Evolutionary conservation across 495 filamentous ascomycete species (phyloP), one percentile per base, ranked within the genome.

Genomic region (Aspergillus sclerotiicarbonarius): DNA sequence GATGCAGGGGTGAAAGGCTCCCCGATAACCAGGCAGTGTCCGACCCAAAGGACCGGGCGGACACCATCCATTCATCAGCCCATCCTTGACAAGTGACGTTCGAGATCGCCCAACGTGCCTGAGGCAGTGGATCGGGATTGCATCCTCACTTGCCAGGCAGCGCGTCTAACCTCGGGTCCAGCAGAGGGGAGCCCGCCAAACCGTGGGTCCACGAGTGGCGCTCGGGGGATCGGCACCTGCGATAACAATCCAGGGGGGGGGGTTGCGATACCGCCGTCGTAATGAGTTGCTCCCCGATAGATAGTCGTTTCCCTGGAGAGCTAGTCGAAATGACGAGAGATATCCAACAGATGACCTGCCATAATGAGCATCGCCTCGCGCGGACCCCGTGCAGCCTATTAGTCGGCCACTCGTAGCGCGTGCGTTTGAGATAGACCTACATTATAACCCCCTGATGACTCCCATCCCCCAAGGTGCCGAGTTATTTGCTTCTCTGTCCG

Each of bases 311-410:
- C 43, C 19, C 20, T 43, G 51, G 50, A 49, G 44, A 54, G 37
- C 29, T 16, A 32, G 16, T 31, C 10, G 29, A 6, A 15, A 33
- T 37, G 21, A 32, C 45, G 41, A 58, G 19, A 35, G 35, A 32
- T 49, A 46, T 58, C 51, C 47, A 57, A 35, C 53, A 61, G 51
- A 53, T 61, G 62, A 51, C 62, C 61, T 63, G 53, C 60, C 57
- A 43, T 54, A 62, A 62, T 62, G 60, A 62, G 63, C 58, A 61
- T 61, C 60, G 58, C 52, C 59, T 66, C 55, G 63, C 61, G 59
- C 64, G 55, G 64, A 52, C 61, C 64, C 53, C 63, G 55, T 62
- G 59, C 49, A 45, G 45, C 54, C 18, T 19, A 45, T 46, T 20
- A 39, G 25, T 35, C 18, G 19, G 41, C 21, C 39, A 29, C 15